A percentile compares a stretch with the other conserved stretches of the same genome.
phyloP scores from a whole-genome alignment of 1,284 basidiomycete species.

The Ceraceosorus guamensis region DNA sequence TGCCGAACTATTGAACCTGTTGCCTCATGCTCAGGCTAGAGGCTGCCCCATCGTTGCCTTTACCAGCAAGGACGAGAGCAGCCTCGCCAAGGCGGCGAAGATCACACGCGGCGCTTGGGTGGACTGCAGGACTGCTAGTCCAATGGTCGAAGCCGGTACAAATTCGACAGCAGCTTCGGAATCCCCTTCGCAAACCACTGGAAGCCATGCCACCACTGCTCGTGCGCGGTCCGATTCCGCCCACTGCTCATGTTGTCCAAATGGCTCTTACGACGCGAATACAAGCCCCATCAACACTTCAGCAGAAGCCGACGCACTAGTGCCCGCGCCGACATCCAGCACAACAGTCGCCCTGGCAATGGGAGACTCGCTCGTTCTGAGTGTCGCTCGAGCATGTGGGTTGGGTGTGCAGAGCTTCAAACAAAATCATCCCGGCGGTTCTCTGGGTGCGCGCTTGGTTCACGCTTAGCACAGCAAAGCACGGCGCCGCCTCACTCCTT shows the following conservation, averaged over 20 bases:
- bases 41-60: conserved; percentile 47
- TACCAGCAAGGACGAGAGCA: conserved; percentile 39
- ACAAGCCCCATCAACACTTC: conserved; percentile 1
- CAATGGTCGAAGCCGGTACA: conserved; percentile 3
- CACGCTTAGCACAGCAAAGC: too few species aligned
- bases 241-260: neutral
- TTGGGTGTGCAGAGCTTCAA: conserved; percentile 36
- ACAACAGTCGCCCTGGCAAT: conserved; percentile 49
- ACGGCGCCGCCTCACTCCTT: too few species aligned
- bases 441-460: conserved; percentile 34
- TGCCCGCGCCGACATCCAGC: conserved; percentile 49
- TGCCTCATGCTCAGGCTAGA: conserved; percentile 44
- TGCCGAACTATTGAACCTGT: conserved; percentile 46
- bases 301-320: conserved; percentile 7
- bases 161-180: too few species aligned
- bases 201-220: too few species aligned
- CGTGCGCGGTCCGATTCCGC: neutral
- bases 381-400: conserved; percentile 29
- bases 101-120: conserved; percentile 32
- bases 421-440: conserved; percentile 49
- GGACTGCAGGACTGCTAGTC: conserved; percentile 33
- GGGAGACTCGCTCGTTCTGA: conserved; percentile 49
- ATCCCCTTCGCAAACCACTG: too few species aligned
- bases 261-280: neutral
- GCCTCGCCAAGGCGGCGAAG: conserved; percentile 43